Base-by-base conservation (phyloP, 2,329 filamentous ascomycete species). In the Tolypocladium nubicola region DNA sequence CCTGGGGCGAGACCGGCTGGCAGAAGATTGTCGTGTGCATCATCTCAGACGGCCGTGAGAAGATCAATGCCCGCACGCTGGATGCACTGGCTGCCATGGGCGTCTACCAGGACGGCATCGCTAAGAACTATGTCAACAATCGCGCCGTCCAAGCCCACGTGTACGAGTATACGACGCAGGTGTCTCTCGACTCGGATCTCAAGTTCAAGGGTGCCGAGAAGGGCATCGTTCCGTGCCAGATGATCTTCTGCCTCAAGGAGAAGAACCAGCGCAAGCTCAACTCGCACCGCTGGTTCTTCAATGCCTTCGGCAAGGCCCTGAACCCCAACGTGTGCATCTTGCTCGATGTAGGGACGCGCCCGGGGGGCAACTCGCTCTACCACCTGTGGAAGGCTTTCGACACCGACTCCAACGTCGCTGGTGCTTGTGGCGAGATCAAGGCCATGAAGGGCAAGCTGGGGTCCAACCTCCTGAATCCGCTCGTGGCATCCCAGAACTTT, bases 181-280 rank as follows among this genome's bases (percentile, higher is more conserved):
- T 99, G 13, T 97, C 93, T 0, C 82, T 99, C 11, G 94, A 99
- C 70, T 83, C 92, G 0, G 93, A 97, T 64, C 82, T 99, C 62
- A 97, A 97, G 72, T 99, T 99, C 79, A 99, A 99, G 77, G 94
- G 95, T 39, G 94, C 94, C 1, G 95, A 99, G 74, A 99, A 99
- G 77, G 94, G 95, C 38, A 99, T 99, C 63, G 90, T 97, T 14
- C 95, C 94, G 1, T 96, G 91, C 68, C 94, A 99, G 75, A 90
- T 99, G 78, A 93, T 99, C 66, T 99, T 99, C 73, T 99, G 95
- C 68, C 77, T 99, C 61, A 99, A 99, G 75, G 94, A 99, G 71
- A 92, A 94, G 76, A 99, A 99, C 71, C 84, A 88, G 69, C 95
- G 96, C 75, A 99, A 99, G 76, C 82, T 99, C 65, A 99, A 99